Base-by-base conservation (phyloP, 1,284 basidiomycete genomes). In the Rhodotorula mucilaginosa region DNA sequence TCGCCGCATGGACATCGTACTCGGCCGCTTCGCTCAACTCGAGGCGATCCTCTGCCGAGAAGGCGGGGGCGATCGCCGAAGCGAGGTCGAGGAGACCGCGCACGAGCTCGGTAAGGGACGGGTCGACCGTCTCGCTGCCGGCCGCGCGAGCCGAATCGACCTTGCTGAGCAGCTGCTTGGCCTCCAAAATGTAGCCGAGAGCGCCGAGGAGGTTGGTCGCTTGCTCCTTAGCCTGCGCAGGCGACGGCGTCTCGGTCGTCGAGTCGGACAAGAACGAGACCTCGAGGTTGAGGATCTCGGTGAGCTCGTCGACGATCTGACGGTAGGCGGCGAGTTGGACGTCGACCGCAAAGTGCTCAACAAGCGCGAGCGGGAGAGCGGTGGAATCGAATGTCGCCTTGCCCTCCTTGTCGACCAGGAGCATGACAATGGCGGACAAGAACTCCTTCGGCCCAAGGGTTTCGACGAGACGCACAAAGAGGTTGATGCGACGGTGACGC, bases 381-480 rank as follows among this genome's bases (percentile, higher is more conserved):
- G n/a, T 54, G 34, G 86, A 82, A 46, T 84, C 84, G 3, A 86
- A 83, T 62, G 91, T 90, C 46, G 87, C 85, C 61, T 84, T 85
- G 61, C 86, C 84, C 51, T 86, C 84, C 73, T 90, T 91, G 78
- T 96, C 92, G 1, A 94, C 85, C 18, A 98, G 84, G 1, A 98
- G 86, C 88, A 97, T 91, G 74, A 86, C 88, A 13, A 97, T 82
- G 0, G 93, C 90, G 0, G 91, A 86, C 54, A 97, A 83, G 84
- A 95, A 99, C 62, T 93, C 88, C 16, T 85, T 83, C 3, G 89
- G 83, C 15, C 92, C 93, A 18, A 99, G 85, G 3, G 91, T 89
- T 70, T 93, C 89, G 49, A 92, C 87, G n/a, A 99, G 86, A 79
- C 96, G 92, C 4, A 88, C 85, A 82, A 97, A 98, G 83, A 99